Conservation (phyloP, 257 asterid species). For the Hygrophila difformis region DNA sequence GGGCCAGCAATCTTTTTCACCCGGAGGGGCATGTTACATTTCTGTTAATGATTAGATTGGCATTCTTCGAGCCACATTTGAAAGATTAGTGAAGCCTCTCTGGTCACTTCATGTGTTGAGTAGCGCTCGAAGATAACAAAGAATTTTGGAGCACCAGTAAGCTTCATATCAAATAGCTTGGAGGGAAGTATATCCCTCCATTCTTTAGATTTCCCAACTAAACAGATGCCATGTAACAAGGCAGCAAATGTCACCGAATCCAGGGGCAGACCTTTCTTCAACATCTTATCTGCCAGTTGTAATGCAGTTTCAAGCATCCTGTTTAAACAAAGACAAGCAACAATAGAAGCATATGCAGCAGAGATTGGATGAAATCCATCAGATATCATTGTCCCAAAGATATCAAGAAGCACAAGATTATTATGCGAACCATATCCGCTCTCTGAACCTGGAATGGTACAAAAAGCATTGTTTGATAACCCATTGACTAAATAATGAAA, state of each 20-base stretch:
- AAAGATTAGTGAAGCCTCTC: conserved; percentile 54
- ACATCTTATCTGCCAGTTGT: conserved; percentile 40
- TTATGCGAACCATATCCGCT: conserved; percentile 16
- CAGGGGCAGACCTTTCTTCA: conserved; percentile 34
- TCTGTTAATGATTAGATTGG: conserved; percentile 14
- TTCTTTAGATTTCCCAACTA: conserved; percentile 49
- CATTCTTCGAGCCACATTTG: conserved; percentile 34
- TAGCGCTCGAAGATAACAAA: conserved; percentile 40
- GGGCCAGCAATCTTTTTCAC: not conserved
- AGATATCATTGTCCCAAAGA: conserved; percentile 38
- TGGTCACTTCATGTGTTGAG: conserved; percentile 30
- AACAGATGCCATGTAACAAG: conserved; percentile 59
- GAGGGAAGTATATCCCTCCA: conserved; percentile 55
- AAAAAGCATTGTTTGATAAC: conserved; percentile 30
- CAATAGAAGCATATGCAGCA: conserved; percentile 66
- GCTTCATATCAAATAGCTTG: conserved; percentile 36
- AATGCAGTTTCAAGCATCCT: conserved; percentile 53
- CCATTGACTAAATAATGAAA: conserved; percentile 75
- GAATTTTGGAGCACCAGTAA: conserved; percentile 41
- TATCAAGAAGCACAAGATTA: conserved; percentile 46
- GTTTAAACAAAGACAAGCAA: conserved; percentile 58
- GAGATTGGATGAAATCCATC: conserved; percentile 50
- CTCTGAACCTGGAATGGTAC: conserved; percentile 12
- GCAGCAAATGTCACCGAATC: conserved; percentile 57
- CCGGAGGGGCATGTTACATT: no score